Percentiles rank a stretch among this genome's conserved stretches.
phyloP scores from a whole-genome alignment of 1,284 basidiomycete genomes.

The Trametes sp. region DNA sequence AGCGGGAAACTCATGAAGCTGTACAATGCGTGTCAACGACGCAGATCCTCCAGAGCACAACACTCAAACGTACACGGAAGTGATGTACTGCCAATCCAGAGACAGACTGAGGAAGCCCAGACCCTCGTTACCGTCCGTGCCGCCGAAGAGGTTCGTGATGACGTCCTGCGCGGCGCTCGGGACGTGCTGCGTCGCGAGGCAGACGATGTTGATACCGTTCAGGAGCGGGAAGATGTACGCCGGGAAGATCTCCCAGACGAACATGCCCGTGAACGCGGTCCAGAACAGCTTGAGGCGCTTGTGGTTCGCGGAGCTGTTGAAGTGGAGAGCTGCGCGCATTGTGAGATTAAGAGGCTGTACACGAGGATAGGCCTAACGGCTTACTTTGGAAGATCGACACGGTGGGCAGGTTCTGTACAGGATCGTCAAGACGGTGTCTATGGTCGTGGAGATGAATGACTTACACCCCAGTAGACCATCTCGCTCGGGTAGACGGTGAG shows the following conservation, averaged over 20 bases:
- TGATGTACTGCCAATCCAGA: constrained; percentile 72
- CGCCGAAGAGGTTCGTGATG: constrained; percentile 72
- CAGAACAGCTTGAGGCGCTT: constrained; percentile 70
- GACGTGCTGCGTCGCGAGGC: constrained; percentile 59
- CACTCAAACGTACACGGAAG: constrained; percentile 52
- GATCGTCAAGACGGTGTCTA: neutral
- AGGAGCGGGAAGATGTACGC: constrained; percentile 69
- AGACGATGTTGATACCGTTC: constrained; percentile 64
- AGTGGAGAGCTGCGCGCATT: constrained; percentile 55
- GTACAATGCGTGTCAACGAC: neutral
- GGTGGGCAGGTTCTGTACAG: constrained; percentile 57
- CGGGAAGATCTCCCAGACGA: constrained; percentile 62
- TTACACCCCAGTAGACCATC: constrained; percentile 71
- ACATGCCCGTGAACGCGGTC: constrained; percentile 62
- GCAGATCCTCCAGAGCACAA: neutral
- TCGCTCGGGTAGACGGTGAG: constrained; percentile 74
- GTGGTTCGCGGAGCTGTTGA: constrained; percentile 51
- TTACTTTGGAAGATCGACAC: constrained; percentile 69
- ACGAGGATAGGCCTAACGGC: neutral
- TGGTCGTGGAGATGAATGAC: constrained; percentile 33
- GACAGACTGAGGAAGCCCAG: constrained; percentile 62
- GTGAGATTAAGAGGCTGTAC: neutral
- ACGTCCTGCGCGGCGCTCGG: constrained; percentile 50
- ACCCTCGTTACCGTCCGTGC: constrained; percentile 68
- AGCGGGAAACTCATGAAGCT: constrained; percentile 60